A percentile compares a stretch with the other conserved stretches of the same genome.
Evolutionary conservation across 108 stramenopile species (phyloP).

Genomic region (Cylindrotheca closterium): DNA sequence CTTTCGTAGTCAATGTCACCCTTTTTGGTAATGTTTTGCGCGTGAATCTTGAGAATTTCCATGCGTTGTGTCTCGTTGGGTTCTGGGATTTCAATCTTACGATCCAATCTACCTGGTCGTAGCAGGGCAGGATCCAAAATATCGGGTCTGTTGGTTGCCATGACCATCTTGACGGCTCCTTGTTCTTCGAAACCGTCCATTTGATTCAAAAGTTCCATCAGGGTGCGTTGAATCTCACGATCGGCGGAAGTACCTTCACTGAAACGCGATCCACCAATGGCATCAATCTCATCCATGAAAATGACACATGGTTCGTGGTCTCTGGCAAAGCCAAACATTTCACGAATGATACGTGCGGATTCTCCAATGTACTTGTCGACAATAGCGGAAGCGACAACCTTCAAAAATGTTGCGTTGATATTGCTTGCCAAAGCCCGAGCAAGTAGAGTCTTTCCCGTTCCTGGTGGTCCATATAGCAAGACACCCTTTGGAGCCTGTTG

Average conservation of each 20-base stretch:
- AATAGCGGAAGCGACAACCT: constrained; percentile 97
- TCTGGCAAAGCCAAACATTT: constrained; percentile 98
- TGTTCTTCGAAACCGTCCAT: constrained; percentile 98
- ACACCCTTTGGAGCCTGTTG: constrained; percentile 84
- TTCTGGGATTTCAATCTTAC: constrained; percentile 99
- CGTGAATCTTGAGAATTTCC: constrained; percentile 99
- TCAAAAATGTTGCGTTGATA: constrained; percentile 96
- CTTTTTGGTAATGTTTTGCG: constrained; percentile 86
- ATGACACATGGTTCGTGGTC: constrained; percentile 98
- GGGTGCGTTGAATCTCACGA: constrained; percentile 98
- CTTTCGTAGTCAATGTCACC: constrained; percentile 98
- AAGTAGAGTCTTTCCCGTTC: constrained; percentile 93
- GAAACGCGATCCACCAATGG: constrained; percentile 97
- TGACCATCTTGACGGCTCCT: constrained; percentile 98
- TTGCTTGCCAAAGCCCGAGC: constrained; percentile 96
- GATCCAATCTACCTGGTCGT: constrained; percentile 97
- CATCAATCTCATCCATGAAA: constrained; percentile 99
- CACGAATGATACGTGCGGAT: constrained; percentile 96
- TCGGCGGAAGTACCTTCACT: constrained; percentile 94
- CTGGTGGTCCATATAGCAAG: constrained; percentile 91
- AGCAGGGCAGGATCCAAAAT: constrained; percentile 98
- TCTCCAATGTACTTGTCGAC: constrained; percentile 99
- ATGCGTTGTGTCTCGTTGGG: constrained; percentile 96
- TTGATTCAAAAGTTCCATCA: constrained; percentile 98
- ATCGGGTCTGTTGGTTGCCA: constrained; percentile 99